Conservation (phyloP, 2,329 filamentous ascomycete species). For the Calonectria ilicicola region DNA sequence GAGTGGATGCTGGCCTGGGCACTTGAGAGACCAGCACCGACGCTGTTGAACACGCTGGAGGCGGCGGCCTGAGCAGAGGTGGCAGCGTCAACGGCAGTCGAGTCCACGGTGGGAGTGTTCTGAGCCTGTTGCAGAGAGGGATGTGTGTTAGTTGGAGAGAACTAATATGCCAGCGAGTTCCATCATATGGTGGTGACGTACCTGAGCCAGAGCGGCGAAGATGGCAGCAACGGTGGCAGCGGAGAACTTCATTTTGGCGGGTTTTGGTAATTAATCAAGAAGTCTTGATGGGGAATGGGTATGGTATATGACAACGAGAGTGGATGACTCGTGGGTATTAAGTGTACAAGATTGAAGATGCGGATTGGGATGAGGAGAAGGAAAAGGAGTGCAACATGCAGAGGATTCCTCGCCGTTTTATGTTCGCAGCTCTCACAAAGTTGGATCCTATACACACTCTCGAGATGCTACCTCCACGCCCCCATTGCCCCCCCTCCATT, state of each 20-base stretch:
- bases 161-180: neutral
- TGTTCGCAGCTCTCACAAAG: neutral
- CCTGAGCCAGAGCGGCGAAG: conserved; percentile 38
- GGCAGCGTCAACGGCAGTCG: conserved; percentile 8
- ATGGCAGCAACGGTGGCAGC: conserved; percentile 41
- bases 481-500: conserved; percentile 7
- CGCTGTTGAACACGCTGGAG: neutral
- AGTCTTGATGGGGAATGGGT: neutral
- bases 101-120: conserved; percentile 5
- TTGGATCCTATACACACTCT: conserved; percentile 7
- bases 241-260: conserved; percentile 50
- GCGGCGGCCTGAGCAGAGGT: conserved; percentile 3
- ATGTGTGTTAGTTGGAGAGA: neutral
- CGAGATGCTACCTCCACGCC: conserved; percentile 15
- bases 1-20: conserved; percentile 2
- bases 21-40: neutral
- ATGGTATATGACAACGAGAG: neutral
- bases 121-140: conserved; percentile 14
- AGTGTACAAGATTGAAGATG: neutral
- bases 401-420: conserved; percentile 10
- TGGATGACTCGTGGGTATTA: neutral
- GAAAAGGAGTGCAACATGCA: neutral
- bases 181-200: neutral
- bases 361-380: conserved; percentile 2
- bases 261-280: conserved; percentile 18